Evolutionary conservation across 83 land plant genomes (phyloP).

Genomic region (Picea abies): DNA sequence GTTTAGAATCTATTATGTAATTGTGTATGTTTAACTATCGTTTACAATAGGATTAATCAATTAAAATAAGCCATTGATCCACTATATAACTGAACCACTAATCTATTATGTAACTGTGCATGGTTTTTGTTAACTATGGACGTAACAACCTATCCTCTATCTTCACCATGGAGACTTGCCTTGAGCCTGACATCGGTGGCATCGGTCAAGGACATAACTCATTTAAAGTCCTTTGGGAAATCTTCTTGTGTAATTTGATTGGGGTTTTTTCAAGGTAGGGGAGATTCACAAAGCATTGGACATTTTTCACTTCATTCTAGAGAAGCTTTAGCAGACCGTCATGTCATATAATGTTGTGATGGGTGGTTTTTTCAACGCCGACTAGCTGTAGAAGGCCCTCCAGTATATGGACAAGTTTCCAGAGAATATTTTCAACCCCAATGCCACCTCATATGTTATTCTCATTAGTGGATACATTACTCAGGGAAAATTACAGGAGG

Average conservation of each 20-base stretch:
- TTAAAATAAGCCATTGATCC: too few species aligned
- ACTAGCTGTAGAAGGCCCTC: constrained; percentile 38
- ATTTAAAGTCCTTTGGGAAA: too few species aligned
- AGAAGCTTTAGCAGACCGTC: constrained; percentile 50
- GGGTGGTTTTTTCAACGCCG: constrained; percentile 39
- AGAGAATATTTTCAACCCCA: constrained; percentile 48
- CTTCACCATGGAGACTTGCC: too few species aligned
- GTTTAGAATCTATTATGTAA: too few species aligned
- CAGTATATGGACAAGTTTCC: constrained; percentile 52
- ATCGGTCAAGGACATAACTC: too few species aligned
- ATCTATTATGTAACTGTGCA: too few species aligned
- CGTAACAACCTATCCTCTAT: too few species aligned
- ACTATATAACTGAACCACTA: too few species aligned
- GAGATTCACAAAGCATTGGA: constrained; percentile 59
- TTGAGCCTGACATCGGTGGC: too few species aligned
- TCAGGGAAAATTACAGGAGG: constrained; percentile 45
- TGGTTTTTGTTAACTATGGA: too few species aligned
- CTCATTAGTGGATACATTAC: constrained; percentile 53
- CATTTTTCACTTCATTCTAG: constrained; percentile 27
- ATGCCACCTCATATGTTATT: constrained; percentile 54
- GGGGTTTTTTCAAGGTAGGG: constrained; percentile 46
- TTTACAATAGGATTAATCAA: too few species aligned
- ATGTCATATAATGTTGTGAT: constrained; percentile 55
- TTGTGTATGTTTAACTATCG: too few species aligned
- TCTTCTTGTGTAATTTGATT: constrained; percentile 51